Base-by-base conservation (phyloP, 306 rosid genomes). In the Acacia acuminata region DNA sequence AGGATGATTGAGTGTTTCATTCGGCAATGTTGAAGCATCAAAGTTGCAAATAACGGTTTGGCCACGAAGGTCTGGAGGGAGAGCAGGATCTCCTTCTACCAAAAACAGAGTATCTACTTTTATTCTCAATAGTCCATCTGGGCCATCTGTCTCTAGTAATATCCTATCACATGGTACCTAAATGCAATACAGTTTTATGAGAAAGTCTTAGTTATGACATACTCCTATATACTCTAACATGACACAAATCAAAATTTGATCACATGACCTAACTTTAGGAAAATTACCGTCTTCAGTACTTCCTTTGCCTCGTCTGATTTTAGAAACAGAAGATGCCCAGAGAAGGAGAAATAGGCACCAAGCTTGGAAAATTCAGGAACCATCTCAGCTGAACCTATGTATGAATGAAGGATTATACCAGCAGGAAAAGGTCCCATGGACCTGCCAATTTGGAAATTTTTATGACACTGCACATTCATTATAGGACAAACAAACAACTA, bases 101-200 rank as follows among this genome's bases (percentile, higher is more conserved):
- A 84, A 79, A 82, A 84, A 73, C 75, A 92, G 83, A 64, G 92
- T 80, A 84, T 81, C 88, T 74, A 66, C 58, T 64, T 79, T 84
- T 32, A 88, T 84, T 79, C 71, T 87, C 22, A 92, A 92, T 27
- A 90, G 90, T 15, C 92, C 99, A 84, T 96, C 94, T 24, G 99
- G 98, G n/a, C 96, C 99, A 87, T 95, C 98, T 0, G 97, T 90
- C 91, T 95, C 98, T 89, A 93, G 58, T 85, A 95, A 82, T 82
- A 95, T 87, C 85, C 94, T 86, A 69, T 93, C 93, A 56, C 86
- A 79, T 22, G 99, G 85, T 69, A 96, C 96, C 96, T 92, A 82
- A 34, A 82, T 71, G 50, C 66, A 77, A 84, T 75, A 72, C 13
- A 6, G 65, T 79, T 65, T 75, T 58, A 55, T 76, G 76, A 79